Conservation (phyloP, 495 filamentous ascomycete genomes). For the Aspergillus sclerotioniger region DNA sequence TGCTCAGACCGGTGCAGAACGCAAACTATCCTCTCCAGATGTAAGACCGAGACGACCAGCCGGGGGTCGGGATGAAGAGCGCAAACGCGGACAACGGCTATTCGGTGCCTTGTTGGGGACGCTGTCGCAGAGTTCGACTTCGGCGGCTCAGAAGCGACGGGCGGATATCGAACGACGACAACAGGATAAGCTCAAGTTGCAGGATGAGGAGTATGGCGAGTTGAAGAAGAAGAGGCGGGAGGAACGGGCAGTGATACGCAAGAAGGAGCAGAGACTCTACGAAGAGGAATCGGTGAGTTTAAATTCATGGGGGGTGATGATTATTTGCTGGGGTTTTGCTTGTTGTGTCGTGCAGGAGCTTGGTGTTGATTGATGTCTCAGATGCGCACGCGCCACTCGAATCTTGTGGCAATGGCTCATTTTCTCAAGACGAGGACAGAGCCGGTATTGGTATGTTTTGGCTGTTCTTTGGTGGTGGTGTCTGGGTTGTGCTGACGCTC, state of each 20-base stretch:
- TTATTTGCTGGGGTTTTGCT: neutral
- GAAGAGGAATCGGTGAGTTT: slow-evolving; percentile 73
- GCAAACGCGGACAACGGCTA: slow-evolving; percentile 80
- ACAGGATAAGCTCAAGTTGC: slow-evolving; percentile 74
- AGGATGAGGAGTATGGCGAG: slow-evolving; percentile 70
- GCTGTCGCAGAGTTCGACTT: slow-evolving; percentile 71
- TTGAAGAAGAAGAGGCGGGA: slow-evolving; percentile 62
- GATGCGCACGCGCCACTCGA: slow-evolving; percentile 78
- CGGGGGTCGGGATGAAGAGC: slow-evolving; percentile 63
- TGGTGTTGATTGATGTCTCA: slow-evolving; percentile 30
- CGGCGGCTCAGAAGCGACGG: slow-evolving; percentile 70
- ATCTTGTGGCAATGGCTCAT: slow-evolving; percentile 68
- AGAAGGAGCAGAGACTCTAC: slow-evolving; percentile 70
- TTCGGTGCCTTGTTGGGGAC: slow-evolving; percentile 88
- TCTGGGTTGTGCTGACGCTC: slow-evolving; percentile 1
- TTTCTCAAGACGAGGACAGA: slow-evolving; percentile 71
- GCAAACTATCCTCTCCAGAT: slow-evolving; percentile 16
- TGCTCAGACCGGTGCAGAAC: neutral
- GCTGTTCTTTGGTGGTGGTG: slow-evolving; percentile 8
- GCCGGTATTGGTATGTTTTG: slow-evolving; percentile 70
- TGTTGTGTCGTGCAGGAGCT: neutral
- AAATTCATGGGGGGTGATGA: slow-evolving; percentile 1
- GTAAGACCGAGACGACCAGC: slow-evolving; percentile 45
- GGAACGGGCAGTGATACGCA: slow-evolving; percentile 56
- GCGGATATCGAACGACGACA: slow-evolving; percentile 89